phyloP scores from a whole-genome alignment of 192 early-diverging fungal species.

The Phlyctochytrium arcticum region DNA sequence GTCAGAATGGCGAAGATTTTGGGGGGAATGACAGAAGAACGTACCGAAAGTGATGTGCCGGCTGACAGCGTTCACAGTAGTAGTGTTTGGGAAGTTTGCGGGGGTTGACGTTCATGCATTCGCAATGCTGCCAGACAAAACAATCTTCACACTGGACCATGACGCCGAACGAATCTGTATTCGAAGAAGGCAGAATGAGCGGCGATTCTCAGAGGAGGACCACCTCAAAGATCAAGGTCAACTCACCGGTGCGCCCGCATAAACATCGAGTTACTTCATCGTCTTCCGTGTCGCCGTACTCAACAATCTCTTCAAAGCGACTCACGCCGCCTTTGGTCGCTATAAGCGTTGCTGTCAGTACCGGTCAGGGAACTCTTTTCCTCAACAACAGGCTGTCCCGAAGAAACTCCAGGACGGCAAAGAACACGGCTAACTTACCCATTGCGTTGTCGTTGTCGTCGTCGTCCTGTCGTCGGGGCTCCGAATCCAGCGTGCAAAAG shows the following conservation, averaged over 20 bases:
- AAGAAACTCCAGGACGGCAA: no score
- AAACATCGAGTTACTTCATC: slow-evolving; percentile 47
- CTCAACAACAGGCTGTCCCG: no score
- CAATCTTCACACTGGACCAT: slow-evolving; percentile 96
- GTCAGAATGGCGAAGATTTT: no score
- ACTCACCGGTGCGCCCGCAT: slow-evolving; percentile 50
- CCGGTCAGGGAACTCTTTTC: no score
- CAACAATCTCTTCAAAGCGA: neutral
- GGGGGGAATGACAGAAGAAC: no score
- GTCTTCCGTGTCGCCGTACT: slow-evolving; percentile 26
- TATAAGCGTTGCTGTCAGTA: no score
- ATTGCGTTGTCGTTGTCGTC: no score
- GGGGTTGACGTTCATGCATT: slow-evolving; percentile 80
- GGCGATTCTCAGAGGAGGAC: neutral
- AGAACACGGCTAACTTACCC: no score
- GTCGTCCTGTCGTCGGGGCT: no score
- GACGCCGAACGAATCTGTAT: slow-evolving; percentile 33
- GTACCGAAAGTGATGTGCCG: slow-evolving; percentile 75
- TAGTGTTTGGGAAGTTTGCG: slow-evolving; percentile 83
- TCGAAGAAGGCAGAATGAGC: neutral
- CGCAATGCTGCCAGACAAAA: slow-evolving; percentile 90
- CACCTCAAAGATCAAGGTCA: slow-evolving; percentile 36
- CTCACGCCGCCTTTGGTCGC: neutral
- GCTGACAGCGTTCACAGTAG: slow-evolving; percentile 86
- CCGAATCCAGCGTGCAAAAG: no score